Percentiles rank a stretch among this genome's conserved stretches.
Conservation (phyloP, 129 eudicot species). For the Artemisia annua region DNA sequence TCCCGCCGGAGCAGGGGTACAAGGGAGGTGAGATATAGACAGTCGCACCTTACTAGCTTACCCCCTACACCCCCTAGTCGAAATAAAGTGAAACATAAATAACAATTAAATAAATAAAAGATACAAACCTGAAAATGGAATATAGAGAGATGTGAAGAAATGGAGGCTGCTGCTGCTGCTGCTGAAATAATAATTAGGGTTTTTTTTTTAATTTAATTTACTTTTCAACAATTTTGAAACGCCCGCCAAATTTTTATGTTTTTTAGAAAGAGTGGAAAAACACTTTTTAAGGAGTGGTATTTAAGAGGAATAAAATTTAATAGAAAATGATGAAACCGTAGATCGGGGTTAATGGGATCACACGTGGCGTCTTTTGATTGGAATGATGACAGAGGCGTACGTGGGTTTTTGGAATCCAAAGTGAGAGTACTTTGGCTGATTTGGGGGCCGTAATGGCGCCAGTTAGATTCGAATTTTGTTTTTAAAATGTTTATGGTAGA, state of each 20-base stretch:
- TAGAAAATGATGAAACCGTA: conserved; percentile 18
- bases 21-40: too few relatives aligned
- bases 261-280: not conserved
- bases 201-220: conserved; percentile 42
- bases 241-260: conserved; percentile 62
- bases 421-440: conserved; percentile 23
- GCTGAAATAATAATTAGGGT: conserved; percentile 34
- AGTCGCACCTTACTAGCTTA: too few relatives aligned
- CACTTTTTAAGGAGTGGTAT: not conserved
- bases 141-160: not conserved
- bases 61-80: too few relatives aligned
- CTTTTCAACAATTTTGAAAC: conserved; percentile 19
- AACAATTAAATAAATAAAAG: too few relatives aligned
- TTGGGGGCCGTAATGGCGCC: conserved; percentile 18
- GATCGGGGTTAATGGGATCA: conserved; percentile 5
- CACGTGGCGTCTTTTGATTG: conserved; percentile 38
- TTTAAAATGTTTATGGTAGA: not conserved
- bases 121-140: not conserved
- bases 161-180: conserved; percentile 26
- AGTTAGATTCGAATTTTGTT: conserved; percentile 20
- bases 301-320: not conserved
- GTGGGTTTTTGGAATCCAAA: conserved; percentile 43
- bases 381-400: conserved; percentile 17
- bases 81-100: too few relatives aligned
- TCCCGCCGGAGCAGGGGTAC: too few relatives aligned